These are phyloP conservation scores for Lactarius pseudohatsudake DNA, from an alignment of 768 basidiomycete genomes.

Conservation along the genomic window DNA sequence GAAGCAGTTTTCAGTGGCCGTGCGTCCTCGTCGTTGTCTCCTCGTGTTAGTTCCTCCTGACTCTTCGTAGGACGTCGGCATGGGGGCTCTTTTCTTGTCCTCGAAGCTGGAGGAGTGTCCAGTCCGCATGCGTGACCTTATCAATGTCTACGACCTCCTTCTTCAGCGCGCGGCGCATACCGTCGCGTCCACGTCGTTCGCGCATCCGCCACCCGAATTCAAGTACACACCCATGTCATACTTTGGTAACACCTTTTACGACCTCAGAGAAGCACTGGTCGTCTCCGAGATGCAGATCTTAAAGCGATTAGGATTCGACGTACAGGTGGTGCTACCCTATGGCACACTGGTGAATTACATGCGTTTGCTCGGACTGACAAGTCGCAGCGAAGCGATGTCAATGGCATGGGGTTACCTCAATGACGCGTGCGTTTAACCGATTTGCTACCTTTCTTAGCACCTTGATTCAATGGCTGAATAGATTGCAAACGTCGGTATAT, in stretches of 20 bases:
- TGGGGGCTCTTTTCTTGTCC: slow-evolving; percentile 85
- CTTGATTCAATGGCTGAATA: slow-evolving; percentile 36
- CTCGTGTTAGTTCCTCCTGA: background rate
- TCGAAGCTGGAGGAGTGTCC: slow-evolving; percentile 94
- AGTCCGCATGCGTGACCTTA: slow-evolving; percentile 86
- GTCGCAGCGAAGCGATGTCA: slow-evolving; percentile 65
- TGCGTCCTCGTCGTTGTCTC: slow-evolving; percentile 42
- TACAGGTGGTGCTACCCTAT: slow-evolving; percentile 90
- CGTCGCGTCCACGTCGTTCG: slow-evolving; percentile 40
- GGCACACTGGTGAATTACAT: slow-evolving; percentile 94
- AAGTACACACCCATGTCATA: slow-evolving; percentile 86
- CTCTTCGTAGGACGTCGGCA: slow-evolving; percentile 67
- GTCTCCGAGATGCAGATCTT: slow-evolving; percentile 97
- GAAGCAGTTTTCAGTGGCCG: slow-evolving; percentile 92
- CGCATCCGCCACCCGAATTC: slow-evolving; percentile 38
- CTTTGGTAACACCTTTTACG: slow-evolving; percentile 87
- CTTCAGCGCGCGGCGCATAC: slow-evolving; percentile 69
- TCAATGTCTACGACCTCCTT: slow-evolving; percentile 91
- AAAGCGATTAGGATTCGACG: slow-evolving; percentile 94
- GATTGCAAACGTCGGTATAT: slow-evolving; percentile 92
- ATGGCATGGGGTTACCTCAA: slow-evolving; percentile 94
- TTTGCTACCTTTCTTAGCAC: slow-evolving; percentile 6
- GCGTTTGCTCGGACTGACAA: slow-evolving; percentile 81
- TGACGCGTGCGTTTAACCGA: slow-evolving; percentile 70
- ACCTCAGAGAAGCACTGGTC: slow-evolving; percentile 90